phyloP scores from a whole-genome alignment of 805 yeast species.

The Suhomyces vadensis region DNA sequence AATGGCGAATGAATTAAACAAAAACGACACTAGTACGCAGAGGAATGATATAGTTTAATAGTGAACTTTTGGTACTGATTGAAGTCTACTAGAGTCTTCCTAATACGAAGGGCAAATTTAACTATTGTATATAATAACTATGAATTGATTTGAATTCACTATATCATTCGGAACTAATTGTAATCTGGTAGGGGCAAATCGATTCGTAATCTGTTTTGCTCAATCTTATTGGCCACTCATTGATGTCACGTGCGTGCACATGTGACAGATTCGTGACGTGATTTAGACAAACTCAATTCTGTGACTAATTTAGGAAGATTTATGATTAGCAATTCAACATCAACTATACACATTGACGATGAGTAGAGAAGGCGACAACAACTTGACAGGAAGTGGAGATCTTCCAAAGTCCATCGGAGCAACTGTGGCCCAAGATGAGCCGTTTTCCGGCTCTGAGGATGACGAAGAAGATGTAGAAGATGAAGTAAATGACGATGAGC shows the following conservation, averaged over 20 bases:
- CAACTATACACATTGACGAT: not conserved
- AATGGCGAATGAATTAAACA: constrained; percentile 1
- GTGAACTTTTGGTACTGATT: not conserved
- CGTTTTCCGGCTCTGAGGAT: constrained; percentile 24
- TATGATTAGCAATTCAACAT: not conserved
- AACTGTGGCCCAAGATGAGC: constrained; percentile 9
- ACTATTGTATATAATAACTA: constrained; percentile 8
- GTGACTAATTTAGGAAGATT: not conserved
- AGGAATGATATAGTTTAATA: not conserved
- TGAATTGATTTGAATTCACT: constrained; percentile 7
- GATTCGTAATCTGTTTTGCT: not conserved
- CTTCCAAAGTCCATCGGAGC: constrained; percentile 13
- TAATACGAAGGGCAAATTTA: not conserved
- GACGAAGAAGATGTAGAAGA: constrained; percentile 23
- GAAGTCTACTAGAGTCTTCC: not conserved
- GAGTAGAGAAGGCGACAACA: not conserved
- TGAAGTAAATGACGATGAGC: constrained; percentile 27
- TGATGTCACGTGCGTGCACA: not conserved
- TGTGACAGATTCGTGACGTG: not conserved
- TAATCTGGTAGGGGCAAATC: not conserved
- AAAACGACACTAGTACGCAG: not conserved
- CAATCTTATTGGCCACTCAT: not conserved
- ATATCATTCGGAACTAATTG: not conserved
- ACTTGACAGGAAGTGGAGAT: constrained; percentile 1
- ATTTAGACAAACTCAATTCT: not conserved